These are phyloP conservation scores for Tetrahymena thermophila DNA, from an alignment of 73 alveolate genomes.

Conservation along the genomic window DNA sequence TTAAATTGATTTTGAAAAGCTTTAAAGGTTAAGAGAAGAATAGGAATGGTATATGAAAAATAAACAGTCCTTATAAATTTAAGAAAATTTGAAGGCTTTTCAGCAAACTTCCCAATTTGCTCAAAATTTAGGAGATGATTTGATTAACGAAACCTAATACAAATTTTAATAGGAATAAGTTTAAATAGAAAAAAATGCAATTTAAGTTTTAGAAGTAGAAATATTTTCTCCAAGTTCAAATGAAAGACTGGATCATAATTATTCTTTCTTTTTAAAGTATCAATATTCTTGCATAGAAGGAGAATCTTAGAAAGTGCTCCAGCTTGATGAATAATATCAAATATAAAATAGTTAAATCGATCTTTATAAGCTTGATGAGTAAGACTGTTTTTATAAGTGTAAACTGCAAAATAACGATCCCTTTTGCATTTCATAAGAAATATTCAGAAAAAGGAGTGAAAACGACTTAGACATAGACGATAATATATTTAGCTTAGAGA, in stretches of 20 bases:
- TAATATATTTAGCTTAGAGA: neutral
- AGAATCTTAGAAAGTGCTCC: neutral
- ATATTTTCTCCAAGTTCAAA: neutral
- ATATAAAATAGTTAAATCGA: no score
- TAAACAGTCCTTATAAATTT: neutral
- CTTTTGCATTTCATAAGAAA: neutral
- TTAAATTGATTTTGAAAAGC: neutral
- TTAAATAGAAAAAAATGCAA: neutral
- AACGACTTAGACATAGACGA: neutral
- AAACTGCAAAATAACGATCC: neutral
- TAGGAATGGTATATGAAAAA: neutral
- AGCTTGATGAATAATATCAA: neutral
- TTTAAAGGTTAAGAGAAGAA: neutral
- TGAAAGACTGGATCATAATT: neutral
- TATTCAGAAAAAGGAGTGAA: neutral
- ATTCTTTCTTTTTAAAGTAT: neutral
- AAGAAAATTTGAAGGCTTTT: no score
- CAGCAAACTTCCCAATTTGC: neutral
- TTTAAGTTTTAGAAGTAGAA: neutral
- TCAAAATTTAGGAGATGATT: neutral
- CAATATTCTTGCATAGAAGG: neutral
- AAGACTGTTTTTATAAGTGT: neutral
- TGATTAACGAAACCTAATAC: neutral
- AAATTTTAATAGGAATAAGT: neutral
- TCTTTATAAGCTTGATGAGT: no score